Base-by-base conservation (phyloP, 2,329 filamentous ascomycete genomes). In the Aureobasidium musti region DNA sequence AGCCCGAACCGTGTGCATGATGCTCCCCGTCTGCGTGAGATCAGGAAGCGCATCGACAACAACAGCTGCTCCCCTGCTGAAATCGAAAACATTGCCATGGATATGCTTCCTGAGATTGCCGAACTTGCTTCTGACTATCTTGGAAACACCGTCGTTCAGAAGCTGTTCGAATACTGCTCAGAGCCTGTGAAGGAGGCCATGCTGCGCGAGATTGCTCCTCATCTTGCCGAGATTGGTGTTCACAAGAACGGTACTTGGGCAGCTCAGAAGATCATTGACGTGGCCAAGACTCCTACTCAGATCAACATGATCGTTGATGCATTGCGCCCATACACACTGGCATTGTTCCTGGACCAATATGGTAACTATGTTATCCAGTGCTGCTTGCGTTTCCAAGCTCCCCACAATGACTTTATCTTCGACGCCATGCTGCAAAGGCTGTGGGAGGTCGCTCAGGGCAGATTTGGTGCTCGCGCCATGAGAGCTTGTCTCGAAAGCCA, bases 181-280 rank as follows among this genome's bases (percentile, higher is more conserved):
- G 94, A 98, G 76, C 83, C 87, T 49, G 87, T 94, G 49, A 93
- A 96, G 73, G 92, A 97, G 77, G 89, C 90, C 66, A 98, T 99
- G 95, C 82, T 99, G 67, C 79, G 82, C 17, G 88, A 93, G 74
- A 96, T 99, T 73, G 87, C 91, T 2, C 93, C 94, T 67, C 93
- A 97, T 75, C 86, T 98, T 76, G 92, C 94, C 30, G 93, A 98
- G 79, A 97, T 98, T 79, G 95, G 95, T 73, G 89, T 97, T 8
- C 95, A 99, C 84, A 99, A 99, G 86, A 99, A 99, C 74, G 95
- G 95, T 69, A 99, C 95, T 1, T 99, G 95, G 95, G 95, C 95
- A 65, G 95, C 95, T 1, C 95, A 99, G 80, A 99, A 98, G 84
- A 98, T 99, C 74, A 98, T 99, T 72, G 94, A 98, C 74, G 92